Percentiles rank a stretch among this genome's conserved stretches.
phyloP scores from a whole-genome alignment of 1,284 basidiomycete genomes.

The Macrocybe sp. region DNA sequence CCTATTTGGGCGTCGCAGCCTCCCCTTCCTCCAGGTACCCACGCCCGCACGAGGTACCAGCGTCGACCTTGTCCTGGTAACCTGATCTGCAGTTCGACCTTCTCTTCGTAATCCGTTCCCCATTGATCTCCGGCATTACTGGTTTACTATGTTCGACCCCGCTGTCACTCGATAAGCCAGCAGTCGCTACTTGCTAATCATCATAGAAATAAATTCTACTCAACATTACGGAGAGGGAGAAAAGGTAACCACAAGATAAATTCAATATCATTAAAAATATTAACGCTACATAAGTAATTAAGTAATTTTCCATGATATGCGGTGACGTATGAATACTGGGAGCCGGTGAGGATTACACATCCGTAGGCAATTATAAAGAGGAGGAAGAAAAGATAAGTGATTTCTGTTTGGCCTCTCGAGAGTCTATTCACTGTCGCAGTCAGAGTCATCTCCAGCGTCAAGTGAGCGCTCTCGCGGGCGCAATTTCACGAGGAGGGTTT shows the following conservation, averaged over 20 bases:
- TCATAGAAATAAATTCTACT: too few relatives aligned
- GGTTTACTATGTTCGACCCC: too few relatives aligned
- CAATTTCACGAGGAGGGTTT: slow-evolving; percentile 39
- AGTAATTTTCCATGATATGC: too few relatives aligned
- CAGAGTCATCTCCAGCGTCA: slow-evolving; percentile 27
- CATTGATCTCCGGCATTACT: neutral
- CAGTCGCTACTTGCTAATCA: too few relatives aligned
- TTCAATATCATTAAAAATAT: too few relatives aligned
- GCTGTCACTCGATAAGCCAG: too few relatives aligned
- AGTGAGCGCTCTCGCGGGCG: slow-evolving; percentile 24
- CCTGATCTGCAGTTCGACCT: slow-evolving; percentile 20
- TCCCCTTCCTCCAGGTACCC: neutral
- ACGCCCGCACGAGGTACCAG: slow-evolving; percentile 7
- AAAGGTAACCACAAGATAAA: too few relatives aligned
- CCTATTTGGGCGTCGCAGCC: too few relatives aligned
- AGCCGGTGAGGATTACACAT: too few relatives aligned
- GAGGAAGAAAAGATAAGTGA: slow-evolving; percentile 1
- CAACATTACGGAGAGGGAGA: too few relatives aligned
- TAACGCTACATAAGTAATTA: too few relatives aligned
- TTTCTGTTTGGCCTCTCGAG: slow-evolving; percentile 3
- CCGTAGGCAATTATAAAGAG: neutral
- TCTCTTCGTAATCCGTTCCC: slow-evolving; percentile 14
- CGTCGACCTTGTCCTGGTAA: neutral
- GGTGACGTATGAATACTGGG: too few relatives aligned
- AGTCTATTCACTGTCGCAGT: slow-evolving; percentile 30